Percentiles rank a stretch among this genome's conserved stretches.
These are phyloP conservation scores for Thoreauomyces humboldtii DNA, from an alignment of 192 early-diverging fungal species.

Conservation along the genomic window DNA sequence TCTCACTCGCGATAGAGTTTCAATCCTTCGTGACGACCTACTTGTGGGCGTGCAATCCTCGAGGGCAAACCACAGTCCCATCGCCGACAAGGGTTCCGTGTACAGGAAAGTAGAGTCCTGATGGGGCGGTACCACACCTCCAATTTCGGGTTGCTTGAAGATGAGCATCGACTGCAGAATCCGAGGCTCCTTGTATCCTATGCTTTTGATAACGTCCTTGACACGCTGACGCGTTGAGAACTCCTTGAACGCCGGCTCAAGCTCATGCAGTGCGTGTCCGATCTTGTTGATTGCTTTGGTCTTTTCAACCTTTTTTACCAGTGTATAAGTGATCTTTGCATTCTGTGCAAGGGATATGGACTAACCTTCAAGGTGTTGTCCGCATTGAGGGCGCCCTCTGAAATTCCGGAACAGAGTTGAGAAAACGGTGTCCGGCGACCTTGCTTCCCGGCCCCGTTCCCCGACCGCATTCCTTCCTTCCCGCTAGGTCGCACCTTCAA, in stretches of 20 bases:
- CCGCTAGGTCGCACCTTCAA: constrained; percentile 69
- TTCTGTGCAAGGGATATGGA: too few species aligned
- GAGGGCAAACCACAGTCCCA: constrained; percentile 88
- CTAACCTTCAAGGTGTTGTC: constrained; percentile 60
- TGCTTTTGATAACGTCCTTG: constrained; percentile 49
- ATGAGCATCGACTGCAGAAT: constrained; percentile 92
- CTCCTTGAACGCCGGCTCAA: constrained; percentile 71
- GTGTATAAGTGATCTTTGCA: too few species aligned
- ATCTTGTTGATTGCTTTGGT: constrained; percentile 82
- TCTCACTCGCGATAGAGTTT: too few species aligned
- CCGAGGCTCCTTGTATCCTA: constrained; percentile 64
- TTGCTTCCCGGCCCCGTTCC: too few species aligned
- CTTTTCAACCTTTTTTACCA: too few species aligned
- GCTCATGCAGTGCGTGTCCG: constrained; percentile 82
- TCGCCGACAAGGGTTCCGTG: constrained; percentile 79
- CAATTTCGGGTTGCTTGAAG: constrained; percentile 53
- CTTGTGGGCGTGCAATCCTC: constrained; percentile 79
- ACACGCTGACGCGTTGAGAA: constrained; percentile 59
- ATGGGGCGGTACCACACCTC: constrained; percentile 75
- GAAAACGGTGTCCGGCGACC: too few species aligned
- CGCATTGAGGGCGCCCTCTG: constrained; percentile 67
- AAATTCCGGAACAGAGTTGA: too few species aligned
- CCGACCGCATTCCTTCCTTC: too few species aligned
- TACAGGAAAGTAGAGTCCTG: constrained; percentile 92
- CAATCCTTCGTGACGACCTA: too few species aligned